phyloP scores from a whole-genome alignment of 108 stramenopile genomes.

The Fistulifera solaris region DNA sequence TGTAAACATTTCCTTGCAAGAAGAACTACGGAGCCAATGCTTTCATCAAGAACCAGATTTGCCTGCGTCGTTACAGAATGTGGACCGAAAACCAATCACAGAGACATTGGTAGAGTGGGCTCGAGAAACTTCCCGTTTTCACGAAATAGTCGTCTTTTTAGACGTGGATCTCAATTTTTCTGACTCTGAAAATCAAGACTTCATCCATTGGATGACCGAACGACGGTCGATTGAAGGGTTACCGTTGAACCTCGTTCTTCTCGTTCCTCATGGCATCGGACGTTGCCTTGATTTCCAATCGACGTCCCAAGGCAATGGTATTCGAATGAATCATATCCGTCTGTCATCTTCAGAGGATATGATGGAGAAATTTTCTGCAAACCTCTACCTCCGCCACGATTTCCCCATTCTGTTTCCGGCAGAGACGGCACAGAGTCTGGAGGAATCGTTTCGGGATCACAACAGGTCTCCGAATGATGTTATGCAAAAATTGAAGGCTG shows the following conservation, averaged over 20 bases:
- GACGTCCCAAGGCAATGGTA: background rate
- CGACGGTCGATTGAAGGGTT: background rate
- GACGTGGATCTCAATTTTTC: background rate
- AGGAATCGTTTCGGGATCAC: background rate
- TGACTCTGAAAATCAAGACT: background rate
- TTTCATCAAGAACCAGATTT: background rate
- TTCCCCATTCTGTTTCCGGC: background rate
- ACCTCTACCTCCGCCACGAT: background rate
- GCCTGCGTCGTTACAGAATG: background rate
- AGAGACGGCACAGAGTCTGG: background rate
- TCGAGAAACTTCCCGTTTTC: background rate
- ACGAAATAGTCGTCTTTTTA: conserved; percentile 1
- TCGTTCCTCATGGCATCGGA: background rate
- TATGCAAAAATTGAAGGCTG: background rate
- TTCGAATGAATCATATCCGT: background rate
- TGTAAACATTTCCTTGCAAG: background rate
- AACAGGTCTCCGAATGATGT: background rate
- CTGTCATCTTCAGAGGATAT: background rate
- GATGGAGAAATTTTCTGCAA: background rate
- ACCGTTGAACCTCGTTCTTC: background rate
- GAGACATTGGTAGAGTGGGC: conserved; percentile 1
- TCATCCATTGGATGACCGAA: background rate
- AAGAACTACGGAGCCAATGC: conserved; percentile 4
- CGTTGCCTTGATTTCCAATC: background rate
- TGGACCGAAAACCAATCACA: background rate